Evolutionary conservation across 2,329 filamentous ascomycete genomes (phyloP), one percentile per base, ranked within the genome.

Genomic region (Alternaria sp.): DNA sequence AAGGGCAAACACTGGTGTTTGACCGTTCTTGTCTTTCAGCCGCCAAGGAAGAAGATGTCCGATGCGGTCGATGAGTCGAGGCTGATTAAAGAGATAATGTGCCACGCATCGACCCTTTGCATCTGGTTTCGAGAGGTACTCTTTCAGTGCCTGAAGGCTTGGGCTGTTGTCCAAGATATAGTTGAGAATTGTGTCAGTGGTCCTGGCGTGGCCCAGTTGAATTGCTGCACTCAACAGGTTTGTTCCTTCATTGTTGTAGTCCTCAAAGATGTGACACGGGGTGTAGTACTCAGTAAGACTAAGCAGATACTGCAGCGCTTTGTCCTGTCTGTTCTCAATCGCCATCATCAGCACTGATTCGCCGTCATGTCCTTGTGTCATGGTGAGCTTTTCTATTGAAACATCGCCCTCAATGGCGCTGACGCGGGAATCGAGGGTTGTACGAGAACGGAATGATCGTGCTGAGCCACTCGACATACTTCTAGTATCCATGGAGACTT

Each of bases 21-120:
- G 95, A 0, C 95, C 95, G 72, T 98, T 97, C 75, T 93, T 96
- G 77, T 99, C 95, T 66, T 90, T 92, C 76, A 96, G 87, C 57
- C 88, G 86, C 95, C 95, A 99, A 8, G 92, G 91, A 52, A 99
- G 82, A 65, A 94, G 79, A 59, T 85, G 84, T 2, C 93, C 93
- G 60, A 98, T 89, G 54, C 85, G 84, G 42, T 83, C 80, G 66
- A 99, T 95, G 21, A 99, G 82, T 52, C 86, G 84, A 2, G 95
- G 95, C 8, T 92, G 89, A 72, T 97, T 91, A 80, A 99, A 99
- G 14, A 99, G 83, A 76, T 99, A 99, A 77, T 99, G 95, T n/a
- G 90, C 95, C 51, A 92, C 86, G 61, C 93, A 96, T 67, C 95
- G 88, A 23, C 94, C 95, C 81, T 93, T 90, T 36, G 85, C 87